phyloP scores from a whole-genome alignment of 208 protist species.

The Crithidia fasciculata region DNA sequence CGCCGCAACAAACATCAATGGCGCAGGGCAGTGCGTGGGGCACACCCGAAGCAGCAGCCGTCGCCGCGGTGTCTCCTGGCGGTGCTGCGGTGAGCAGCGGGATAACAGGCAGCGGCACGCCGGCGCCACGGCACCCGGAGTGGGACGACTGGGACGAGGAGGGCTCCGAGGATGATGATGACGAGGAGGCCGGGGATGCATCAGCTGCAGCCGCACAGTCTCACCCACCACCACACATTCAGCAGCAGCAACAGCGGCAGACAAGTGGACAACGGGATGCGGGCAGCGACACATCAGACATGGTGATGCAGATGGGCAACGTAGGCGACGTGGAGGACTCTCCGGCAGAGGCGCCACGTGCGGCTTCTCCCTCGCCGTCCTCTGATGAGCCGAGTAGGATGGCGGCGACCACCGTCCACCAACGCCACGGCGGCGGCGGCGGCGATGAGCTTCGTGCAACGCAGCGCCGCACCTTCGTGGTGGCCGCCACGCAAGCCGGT shows the following conservation, averaged over 20 bases:
- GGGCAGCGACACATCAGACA: slow-evolving; percentile 15
- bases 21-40: slow-evolving; percentile 5
- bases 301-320: slow-evolving; percentile 26
- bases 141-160: slow-evolving; percentile 43
- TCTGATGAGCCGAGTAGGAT: neutral
- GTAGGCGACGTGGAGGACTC: neutral
- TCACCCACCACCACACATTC: neutral
- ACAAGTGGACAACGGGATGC: no score
- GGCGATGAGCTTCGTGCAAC: slow-evolving; percentile 33
- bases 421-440: neutral
- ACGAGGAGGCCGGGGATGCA: slow-evolving; percentile 5
- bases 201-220: neutral
- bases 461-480: slow-evolving; percentile 45
- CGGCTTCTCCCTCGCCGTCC: neutral
- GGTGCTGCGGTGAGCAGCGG: neutral
- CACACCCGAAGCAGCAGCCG: neutral
- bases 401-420: slow-evolving; percentile 15
- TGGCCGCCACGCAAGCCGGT: slow-evolving; percentile 1
- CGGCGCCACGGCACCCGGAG: slow-evolving; percentile 12
- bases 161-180: slow-evolving; percentile 17
- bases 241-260: no score
- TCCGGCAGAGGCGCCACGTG: neutral
- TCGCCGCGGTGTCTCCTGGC: neutral
- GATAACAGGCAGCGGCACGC: neutral
- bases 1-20: neutral